Evolutionary conservation across 202 grass and related monocot genomes (phyloP).

Genomic region (Schoenoplectus triqueter): DNA sequence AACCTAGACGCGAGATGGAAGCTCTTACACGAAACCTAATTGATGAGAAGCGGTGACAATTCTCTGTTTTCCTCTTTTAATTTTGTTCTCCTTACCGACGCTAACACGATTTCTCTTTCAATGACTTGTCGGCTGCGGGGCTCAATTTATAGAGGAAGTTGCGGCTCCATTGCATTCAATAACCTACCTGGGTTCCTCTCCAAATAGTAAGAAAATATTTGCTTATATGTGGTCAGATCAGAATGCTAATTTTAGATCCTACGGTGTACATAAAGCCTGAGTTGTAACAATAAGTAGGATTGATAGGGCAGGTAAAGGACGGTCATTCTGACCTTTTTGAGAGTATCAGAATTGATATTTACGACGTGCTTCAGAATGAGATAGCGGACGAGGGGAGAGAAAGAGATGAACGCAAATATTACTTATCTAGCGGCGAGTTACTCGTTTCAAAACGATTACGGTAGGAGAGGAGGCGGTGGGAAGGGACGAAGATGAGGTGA

Average conservation of each 20-base stretch:
- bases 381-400: no score
- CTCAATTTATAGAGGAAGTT: conserved; percentile 22
- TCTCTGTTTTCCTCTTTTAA: not conserved
- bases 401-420: no score
- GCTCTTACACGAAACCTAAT: not conserved
- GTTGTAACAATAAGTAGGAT: not conserved
- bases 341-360: not conserved
- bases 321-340: no score
- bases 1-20: not conserved
- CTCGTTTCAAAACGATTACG: no score
- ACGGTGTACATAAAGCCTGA: not conserved
- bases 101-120: not conserved
- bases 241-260: not conserved
- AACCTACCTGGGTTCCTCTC: not conserved
- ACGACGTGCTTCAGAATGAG: no score
- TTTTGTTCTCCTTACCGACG: not conserved
- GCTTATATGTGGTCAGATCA: not conserved
- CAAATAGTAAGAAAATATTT: not conserved
- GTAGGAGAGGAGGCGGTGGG: no score
- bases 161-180: not conserved
- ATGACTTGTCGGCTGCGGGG: not conserved
- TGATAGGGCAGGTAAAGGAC: not conserved
- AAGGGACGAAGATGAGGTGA: no score
- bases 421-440: no score
- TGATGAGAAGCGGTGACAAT: not conserved